phyloP scores from a whole-genome alignment of 768 basidiomycete species.

The Strobilomyces dryophilus region DNA sequence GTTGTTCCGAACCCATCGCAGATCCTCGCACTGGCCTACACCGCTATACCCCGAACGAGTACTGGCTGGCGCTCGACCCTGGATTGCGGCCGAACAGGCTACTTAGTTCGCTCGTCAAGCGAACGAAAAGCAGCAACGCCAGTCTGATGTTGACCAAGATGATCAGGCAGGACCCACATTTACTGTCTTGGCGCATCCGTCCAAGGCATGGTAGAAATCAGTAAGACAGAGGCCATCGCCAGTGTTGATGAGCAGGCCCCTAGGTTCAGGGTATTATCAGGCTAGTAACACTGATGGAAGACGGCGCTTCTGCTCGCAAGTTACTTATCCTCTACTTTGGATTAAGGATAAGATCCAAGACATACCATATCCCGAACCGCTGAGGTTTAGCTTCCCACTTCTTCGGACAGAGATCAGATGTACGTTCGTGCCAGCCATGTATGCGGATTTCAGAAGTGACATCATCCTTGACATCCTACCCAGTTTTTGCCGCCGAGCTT shows the following conservation, averaged over 20 bases:
- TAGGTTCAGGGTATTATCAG: constrained; percentile 61
- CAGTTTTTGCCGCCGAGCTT: constrained; percentile 72
- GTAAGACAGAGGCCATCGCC: constrained; percentile 50
- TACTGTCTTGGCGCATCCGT: constrained; percentile 52
- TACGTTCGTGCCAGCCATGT: constrained; percentile 49
- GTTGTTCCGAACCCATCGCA: constrained; percentile 32
- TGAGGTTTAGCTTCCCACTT: constrained; percentile 53
- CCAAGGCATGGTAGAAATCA: constrained; percentile 53
- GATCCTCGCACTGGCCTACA: constrained; percentile 46
- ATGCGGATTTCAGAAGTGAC: background rate
- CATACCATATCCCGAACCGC: constrained; percentile 45
- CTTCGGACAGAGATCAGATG: constrained; percentile 48
- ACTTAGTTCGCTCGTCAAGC: constrained; percentile 52
- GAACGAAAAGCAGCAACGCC: constrained; percentile 50
- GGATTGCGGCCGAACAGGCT: constrained; percentile 36
- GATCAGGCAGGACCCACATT: constrained; percentile 47
- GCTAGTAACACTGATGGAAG: constrained; percentile 62
- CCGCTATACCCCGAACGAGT: constrained; percentile 54
- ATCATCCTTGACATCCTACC: constrained; percentile 1
- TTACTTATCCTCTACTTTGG: constrained; percentile 66
- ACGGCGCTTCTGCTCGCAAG: constrained; percentile 51
- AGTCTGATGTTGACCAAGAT: constrained; percentile 51
- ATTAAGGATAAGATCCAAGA: constrained; percentile 39
- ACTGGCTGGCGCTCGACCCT: constrained; percentile 45
- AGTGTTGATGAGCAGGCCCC: constrained; percentile 33